Base-by-base conservation (phyloP, 2,329 filamentous ascomycete genomes). In the Claviceps paspali region DNA sequence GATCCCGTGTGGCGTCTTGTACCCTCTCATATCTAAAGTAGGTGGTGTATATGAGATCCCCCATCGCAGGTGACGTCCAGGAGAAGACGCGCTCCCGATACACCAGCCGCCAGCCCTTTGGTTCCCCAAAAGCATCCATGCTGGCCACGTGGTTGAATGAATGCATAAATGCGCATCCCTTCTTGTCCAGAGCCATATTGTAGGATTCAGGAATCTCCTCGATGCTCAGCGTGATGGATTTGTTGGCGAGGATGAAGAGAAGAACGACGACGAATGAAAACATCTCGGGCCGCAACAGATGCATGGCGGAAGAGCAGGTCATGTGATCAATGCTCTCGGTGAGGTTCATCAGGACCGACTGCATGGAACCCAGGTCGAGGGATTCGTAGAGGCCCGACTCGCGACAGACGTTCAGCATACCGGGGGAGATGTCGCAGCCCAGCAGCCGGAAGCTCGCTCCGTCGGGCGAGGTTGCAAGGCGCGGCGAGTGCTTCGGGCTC, bases 11-110 rank as follows among this genome's bases (percentile, higher is more conserved):
- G 7, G 21, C 24, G 11, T 27, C 22, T 8, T 38, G 10, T 18
- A 24, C 17, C 14, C 36, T 31, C 18, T 38, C 30, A 28, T n/a
- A 38, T 8, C 36, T 12, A n/a, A 38, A 38, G 11, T 26, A 26
- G 2, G 6, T 22, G 4, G 36, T 19, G 18, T 30, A 18, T 7
- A 36, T 22, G 14, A n/a, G 7, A 24, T 30, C 28, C 7, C 35
- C 35, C 10, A 28, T 36, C 4, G n/a, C n/a, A 14, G 21, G 14
- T 14, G 27, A 30, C 10, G 6, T 11, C 35, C 35, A 36, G 17
- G 27, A 30, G 26, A 24, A 31, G 15, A 23, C 19, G n/a, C 28
- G 19, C 28, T 36, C 35, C 10, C 14, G 18, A 11, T 11, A 17
- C 28, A 30, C 35, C 19, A 36, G 17, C 11, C 21, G 19, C 35